Percentiles rank a stretch among this genome's conserved stretches.
These are phyloP conservation scores for Syzygium malaccense DNA, from an alignment of 441 rosid species.

Conservation along the genomic window DNA sequence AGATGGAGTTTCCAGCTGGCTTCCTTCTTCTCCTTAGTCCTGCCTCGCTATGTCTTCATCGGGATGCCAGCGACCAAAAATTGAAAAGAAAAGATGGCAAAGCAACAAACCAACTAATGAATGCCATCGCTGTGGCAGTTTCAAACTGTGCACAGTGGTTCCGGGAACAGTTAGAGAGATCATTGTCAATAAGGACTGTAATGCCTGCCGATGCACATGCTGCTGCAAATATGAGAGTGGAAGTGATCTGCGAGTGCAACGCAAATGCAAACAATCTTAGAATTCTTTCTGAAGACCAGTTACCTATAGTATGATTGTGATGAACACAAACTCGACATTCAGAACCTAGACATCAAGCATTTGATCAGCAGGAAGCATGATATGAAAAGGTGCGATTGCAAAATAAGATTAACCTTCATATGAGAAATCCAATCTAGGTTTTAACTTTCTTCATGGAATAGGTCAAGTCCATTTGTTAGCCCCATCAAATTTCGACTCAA, in stretches of 20 bases:
- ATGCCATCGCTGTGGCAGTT: constrained; percentile 75
- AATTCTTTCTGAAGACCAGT: background rate
- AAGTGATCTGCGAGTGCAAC: constrained; percentile 44
- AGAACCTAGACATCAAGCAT: background rate
- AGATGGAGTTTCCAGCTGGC: background rate
- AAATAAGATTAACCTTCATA: background rate
- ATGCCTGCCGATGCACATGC: constrained; percentile 87
- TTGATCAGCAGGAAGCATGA: background rate
- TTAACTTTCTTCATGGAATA: background rate
- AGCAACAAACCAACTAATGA: constrained; percentile 64
- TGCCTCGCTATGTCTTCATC: constrained; percentile 15
- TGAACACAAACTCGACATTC: background rate
- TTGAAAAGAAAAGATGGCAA: constrained; percentile 63
- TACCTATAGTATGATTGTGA: background rate
- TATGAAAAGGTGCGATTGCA: background rate
- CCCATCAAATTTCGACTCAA: background rate
- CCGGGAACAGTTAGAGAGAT: constrained; percentile 38
- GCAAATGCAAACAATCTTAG: background rate
- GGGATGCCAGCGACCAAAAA: constrained; percentile 67
- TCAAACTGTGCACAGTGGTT: constrained; percentile 66
- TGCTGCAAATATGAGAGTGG: constrained; percentile 67
- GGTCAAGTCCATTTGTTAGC: background rate
- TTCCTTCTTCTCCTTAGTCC: background rate
- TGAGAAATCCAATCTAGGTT: background rate
- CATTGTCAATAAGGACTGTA: constrained; percentile 79